Base-by-base conservation (phyloP, 805 yeast genomes). In the Saccharomycopsis sp. region DNA sequence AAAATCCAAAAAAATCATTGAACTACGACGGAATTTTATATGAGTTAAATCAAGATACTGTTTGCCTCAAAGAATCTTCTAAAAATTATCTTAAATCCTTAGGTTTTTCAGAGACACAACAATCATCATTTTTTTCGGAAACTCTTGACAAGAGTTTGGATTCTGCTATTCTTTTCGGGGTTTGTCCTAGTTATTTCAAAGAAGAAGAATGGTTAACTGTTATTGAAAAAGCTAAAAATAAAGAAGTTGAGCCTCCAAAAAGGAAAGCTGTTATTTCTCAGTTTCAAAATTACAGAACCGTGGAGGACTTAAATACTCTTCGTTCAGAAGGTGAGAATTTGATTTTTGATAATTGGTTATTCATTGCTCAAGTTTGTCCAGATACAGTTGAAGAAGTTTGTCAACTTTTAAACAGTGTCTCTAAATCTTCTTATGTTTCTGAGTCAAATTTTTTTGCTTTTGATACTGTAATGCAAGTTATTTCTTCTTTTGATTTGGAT, bases 361-460 rank as follows among this genome's bases (percentile, higher is more conserved):
- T 59, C 19, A 54, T 71, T 5, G 57, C 66, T 2, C 73, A 72
- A 26, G 38, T 59, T 3, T 68, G 60, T 43, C 74, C 76, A 3
- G 60, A 54, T 31, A 44, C 61, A 4, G 55, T 61, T 0, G 51
- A 52, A 15, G 52, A 55, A 2, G 58, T 72, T 31, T 58, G 74
- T 1, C 66, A 64, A 21, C 60, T 70, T 52, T 53, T 10, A 55
- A 56, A 27, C 55, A 56, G 3, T 63, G 64, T 45, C 10, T 3
- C 20, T n/a, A 17, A 17, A 5, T 14, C 27, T 8, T 3, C 4
- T 10, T 27, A 37, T 23, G 34, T 15, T 13, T 4, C 18, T 3
- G 17, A 5, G 14, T 5, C 4, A 5, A 14, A 17, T 15, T 31
- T 17, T 17, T 17, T n/a, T 20, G 9, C 36, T 4, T 17, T 38